These are phyloP conservation scores for Striga hermonthica DNA, from an alignment of 305 asterid species.

Conservation along the genomic window DNA sequence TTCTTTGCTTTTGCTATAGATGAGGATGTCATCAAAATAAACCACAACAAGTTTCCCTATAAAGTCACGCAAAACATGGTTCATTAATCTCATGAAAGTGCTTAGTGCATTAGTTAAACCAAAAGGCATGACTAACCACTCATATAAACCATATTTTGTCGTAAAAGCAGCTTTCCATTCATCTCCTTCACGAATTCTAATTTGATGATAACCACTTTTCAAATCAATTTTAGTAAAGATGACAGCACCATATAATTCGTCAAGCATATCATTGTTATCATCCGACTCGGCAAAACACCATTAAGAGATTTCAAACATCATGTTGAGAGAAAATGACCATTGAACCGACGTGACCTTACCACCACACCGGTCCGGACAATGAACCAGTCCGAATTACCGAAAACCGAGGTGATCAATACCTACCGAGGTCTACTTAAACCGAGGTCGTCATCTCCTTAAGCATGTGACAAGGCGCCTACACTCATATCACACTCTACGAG, in stretches of 20 bases:
- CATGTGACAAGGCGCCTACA: too few species aligned
- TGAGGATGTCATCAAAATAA: background rate
- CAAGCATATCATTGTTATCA: slow-evolving; percentile 5
- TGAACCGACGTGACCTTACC: too few species aligned
- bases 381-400: too few species aligned
- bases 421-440: too few species aligned
- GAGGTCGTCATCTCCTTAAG: too few species aligned
- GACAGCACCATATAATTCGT: background rate
- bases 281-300: too few species aligned
- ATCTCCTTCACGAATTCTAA: background rate
- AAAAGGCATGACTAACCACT: background rate
- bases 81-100: background rate
- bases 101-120: slow-evolving; percentile 1
- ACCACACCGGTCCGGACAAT: too few species aligned
- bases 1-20: background rate
- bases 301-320: too few species aligned
- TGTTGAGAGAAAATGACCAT: too few species aligned
- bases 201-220: background rate
- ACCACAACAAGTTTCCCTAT: background rate
- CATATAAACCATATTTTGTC: background rate
- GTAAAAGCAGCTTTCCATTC: too few species aligned
- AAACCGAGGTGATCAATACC: too few species aligned
- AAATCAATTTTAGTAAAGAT: background rate
- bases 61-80: background rate
- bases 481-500: too few species aligned